Evolutionary conservation across 257 asterid species (phyloP), one percentile per base, ranked within the genome.

Genomic region (Mitragyna speciosa): DNA sequence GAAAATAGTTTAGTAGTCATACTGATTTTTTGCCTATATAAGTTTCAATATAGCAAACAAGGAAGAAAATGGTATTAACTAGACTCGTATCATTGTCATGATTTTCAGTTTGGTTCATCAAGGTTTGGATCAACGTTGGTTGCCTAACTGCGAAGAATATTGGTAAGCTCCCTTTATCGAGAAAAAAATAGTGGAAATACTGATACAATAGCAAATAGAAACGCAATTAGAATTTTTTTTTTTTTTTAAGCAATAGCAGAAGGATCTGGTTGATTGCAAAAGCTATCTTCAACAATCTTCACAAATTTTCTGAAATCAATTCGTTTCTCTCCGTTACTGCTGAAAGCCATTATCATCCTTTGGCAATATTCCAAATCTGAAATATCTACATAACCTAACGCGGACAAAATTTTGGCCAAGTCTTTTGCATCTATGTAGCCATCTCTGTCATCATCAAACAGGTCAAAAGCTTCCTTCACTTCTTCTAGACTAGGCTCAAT

Each of bases 381-480:
- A 73, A 79, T 70, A 16, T 80, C 84, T 7, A 33, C 56, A 45
- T 86, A 78, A 1, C 92, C 93, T 70, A 91, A 68, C 6, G 82
- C 82, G 10, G 72, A 63, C 77, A 89, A 56, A 17, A 88, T 81
- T 68, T 51, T 84, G 76, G 24, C 73, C 81, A 91, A 65, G 85
- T 91, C 95, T 24, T 16, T 77, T 30, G 88, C 88, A 75, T 89
- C 95, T 12, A 91, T 86, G 70, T 71, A 91, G 1, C 92, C 95
- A 84, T 91, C 95, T 12, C 82, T 80, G 58, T 89, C 82, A 22
- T 82, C 85, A 80, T 91, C 93, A 64, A 89, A 89, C 36, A 87
- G 2, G 59, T 71, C 78, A 79, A 91, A 91, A 7, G 92, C 93
- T 76, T 86, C 91, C 49, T 80, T 79, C 70, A 89, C 85, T 76